These are phyloP conservation scores for Artemisia argyi DNA, from an alignment of 129 eudicot species.

Conservation along the genomic window DNA sequence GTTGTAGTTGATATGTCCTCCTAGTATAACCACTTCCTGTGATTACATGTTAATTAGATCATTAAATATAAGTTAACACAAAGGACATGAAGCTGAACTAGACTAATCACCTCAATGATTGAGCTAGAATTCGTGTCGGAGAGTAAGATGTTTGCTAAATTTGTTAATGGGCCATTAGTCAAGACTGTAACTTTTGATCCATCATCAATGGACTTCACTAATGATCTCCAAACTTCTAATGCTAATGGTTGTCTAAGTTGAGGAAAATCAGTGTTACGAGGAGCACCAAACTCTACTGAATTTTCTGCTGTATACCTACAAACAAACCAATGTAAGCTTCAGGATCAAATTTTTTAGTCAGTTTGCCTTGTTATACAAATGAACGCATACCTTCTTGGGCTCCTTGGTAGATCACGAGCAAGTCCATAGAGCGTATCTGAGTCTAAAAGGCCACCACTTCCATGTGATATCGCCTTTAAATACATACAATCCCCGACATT, in stretches of 20 bases:
- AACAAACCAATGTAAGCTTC: constrained; percentile 6
- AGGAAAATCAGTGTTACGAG: constrained; percentile 71
- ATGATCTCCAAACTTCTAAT: constrained; percentile 64
- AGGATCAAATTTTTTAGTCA: not conserved
- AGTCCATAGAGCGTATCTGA: constrained; percentile 86
- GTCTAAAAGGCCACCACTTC: constrained; percentile 85
- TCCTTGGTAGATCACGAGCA: constrained; percentile 82
- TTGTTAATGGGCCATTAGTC: constrained; percentile 83
- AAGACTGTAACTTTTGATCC: constrained; percentile 60
- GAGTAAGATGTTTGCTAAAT: constrained; percentile 57
- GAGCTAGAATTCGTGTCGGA: constrained; percentile 49
- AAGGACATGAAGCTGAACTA: constrained; percentile 24
- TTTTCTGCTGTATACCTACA: constrained; percentile 75
- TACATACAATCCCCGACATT: constrained; percentile 81
- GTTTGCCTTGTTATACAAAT: not conserved
- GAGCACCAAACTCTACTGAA: constrained; percentile 69
- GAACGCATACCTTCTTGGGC: constrained; percentile 71
- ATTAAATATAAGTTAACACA: not conserved
- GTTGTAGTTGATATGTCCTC: constrained; percentile 52
- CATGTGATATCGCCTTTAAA: constrained; percentile 73
- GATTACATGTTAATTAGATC: constrained; percentile 5
- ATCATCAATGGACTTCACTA: constrained; percentile 41
- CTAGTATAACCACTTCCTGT: constrained; percentile 72
- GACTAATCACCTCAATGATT: constrained; percentile 49
- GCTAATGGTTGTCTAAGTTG: constrained; percentile 71